A percentile compares a stretch with the other conserved stretches of the same genome.
These are phyloP conservation scores for Auriscalpium vulgare DNA, from an alignment of 768 basidiomycete species.

Conservation along the genomic window DNA sequence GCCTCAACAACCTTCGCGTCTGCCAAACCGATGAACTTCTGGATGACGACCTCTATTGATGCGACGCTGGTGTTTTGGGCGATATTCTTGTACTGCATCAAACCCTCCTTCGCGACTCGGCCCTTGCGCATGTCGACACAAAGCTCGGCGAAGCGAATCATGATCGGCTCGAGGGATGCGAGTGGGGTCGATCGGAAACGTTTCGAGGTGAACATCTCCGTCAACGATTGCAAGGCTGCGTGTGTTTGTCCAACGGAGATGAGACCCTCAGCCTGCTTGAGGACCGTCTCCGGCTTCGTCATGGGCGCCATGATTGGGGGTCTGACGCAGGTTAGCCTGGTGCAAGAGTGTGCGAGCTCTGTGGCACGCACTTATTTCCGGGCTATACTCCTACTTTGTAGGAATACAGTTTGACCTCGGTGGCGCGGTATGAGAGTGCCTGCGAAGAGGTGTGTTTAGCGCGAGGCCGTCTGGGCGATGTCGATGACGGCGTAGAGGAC, in stretches of 20 bases:
- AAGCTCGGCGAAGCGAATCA: slow-evolving; percentile 91
- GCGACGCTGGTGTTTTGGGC: slow-evolving; percentile 88
- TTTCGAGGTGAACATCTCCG: slow-evolving; percentile 90
- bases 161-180: slow-evolving; percentile 86
- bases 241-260: slow-evolving; percentile 87
- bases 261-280: slow-evolving; percentile 91
- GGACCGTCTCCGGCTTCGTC: slow-evolving; percentile 82
- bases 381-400: background rate
- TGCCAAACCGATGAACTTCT: slow-evolving; percentile 72
- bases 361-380: background rate
- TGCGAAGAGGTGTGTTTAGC: background rate
- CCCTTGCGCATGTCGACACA: slow-evolving; percentile 95
- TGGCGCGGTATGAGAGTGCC: background rate
- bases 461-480: background rate
- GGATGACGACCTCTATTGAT: slow-evolving; percentile 89
- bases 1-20: slow-evolving; percentile 80
- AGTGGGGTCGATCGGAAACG: slow-evolving; percentile 90
- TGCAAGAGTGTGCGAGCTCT: background rate
- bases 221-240: slow-evolving; percentile 82
- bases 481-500: background rate
- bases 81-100: slow-evolving; percentile 98
- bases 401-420: background rate
- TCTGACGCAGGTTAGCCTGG: background rate
- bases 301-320: slow-evolving; percentile 68
- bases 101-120: slow-evolving; percentile 86